These are phyloP conservation scores for Hippophae gyantsensis DNA, from an alignment of 306 rosid genomes.

Conservation along the genomic window DNA sequence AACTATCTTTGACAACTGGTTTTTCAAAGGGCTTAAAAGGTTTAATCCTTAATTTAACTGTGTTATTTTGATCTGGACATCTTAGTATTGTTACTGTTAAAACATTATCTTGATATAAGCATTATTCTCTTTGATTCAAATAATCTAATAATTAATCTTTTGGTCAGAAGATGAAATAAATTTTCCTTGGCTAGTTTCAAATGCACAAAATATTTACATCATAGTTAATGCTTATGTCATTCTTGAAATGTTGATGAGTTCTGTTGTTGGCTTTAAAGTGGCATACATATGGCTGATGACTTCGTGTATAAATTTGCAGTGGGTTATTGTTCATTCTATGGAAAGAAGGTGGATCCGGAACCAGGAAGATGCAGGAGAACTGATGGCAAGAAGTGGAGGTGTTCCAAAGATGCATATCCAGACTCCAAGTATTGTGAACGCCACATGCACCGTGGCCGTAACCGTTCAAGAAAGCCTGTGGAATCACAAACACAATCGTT, in stretches of 20 bases:
- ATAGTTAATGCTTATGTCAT: too few species aligned
- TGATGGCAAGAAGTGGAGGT: slow-evolving; percentile 90
- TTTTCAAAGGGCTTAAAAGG: too few species aligned
- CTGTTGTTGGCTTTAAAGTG: neutral
- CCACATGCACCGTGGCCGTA: slow-evolving; percentile 89
- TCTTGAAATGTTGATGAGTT: neutral
- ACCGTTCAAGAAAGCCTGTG: slow-evolving; percentile 99
- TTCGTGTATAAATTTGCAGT: slow-evolving; percentile 25
- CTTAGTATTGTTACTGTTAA: too few species aligned
- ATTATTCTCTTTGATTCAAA: too few species aligned
- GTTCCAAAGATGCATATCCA: slow-evolving; percentile 73
- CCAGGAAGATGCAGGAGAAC: slow-evolving; percentile 92
- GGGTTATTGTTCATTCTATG: slow-evolving; percentile 64
- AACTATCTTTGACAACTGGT: too few species aligned
- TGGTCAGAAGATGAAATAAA: too few species aligned
- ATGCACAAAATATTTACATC: too few species aligned
- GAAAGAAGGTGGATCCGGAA: slow-evolving; percentile 91
- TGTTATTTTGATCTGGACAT: too few species aligned
- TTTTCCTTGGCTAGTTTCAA: too few species aligned
- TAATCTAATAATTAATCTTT: too few species aligned
- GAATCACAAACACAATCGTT: slow-evolving; percentile 68
- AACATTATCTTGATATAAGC: too few species aligned
- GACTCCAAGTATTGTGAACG: slow-evolving; percentile 93
- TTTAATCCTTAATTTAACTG: too few species aligned
- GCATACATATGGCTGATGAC: neutral